Evolutionary conservation across 108 stramenopile genomes (phyloP), one percentile per base, ranked within the genome.

Genomic region (Cyclostephanos tholiformis): DNA sequence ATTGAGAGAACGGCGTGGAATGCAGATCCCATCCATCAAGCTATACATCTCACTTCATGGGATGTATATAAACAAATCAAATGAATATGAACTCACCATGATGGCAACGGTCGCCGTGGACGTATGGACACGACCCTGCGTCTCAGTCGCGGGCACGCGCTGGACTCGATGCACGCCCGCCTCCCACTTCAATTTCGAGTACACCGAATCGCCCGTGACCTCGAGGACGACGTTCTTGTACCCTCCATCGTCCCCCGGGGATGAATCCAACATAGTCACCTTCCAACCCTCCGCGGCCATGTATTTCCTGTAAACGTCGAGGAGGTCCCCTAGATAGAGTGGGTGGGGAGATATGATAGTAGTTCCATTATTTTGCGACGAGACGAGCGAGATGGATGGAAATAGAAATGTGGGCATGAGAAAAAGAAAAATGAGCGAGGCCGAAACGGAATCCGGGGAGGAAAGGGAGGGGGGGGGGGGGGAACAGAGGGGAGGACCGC

Each of bases 131-230:
- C 93, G 86, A 4, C 95, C 93, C 69, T 92, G 90, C 30, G 88
- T 85, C 71, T 98, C 97, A 8, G 97, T 98, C 6, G 93, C 92
- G n/a, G 99, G 98, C 20, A 99, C 97, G 32, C 99, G 79, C 68
- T 99, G 98, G 5, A 99, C 98, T 36, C 99, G 89, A 74, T 99
- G 99, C 4, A 97, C 97, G 30, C 99, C 99, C 19, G 93, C 93
- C 75, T 99, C 99, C 85, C 91, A 96, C 79, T 98, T 97, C 29
- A 99, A 75, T 70, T 88, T 87, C 50, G 86, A 90, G 82, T 93
- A 98, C 0, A 94, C 97, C 20, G 30, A 79, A 41, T 92, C 90
- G 29, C 91, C 94, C 71, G 84, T 95, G 22, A 98, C 87, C 51
- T 93, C 86, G 26, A 98, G 85, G 2, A 87, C 82, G 16, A 95